A percentile compares a stretch with the other conserved stretches of the same genome.
Evolutionary conservation across 2,329 filamentous ascomycete genomes (phyloP).

Genomic region (Alternaria sp.): DNA sequence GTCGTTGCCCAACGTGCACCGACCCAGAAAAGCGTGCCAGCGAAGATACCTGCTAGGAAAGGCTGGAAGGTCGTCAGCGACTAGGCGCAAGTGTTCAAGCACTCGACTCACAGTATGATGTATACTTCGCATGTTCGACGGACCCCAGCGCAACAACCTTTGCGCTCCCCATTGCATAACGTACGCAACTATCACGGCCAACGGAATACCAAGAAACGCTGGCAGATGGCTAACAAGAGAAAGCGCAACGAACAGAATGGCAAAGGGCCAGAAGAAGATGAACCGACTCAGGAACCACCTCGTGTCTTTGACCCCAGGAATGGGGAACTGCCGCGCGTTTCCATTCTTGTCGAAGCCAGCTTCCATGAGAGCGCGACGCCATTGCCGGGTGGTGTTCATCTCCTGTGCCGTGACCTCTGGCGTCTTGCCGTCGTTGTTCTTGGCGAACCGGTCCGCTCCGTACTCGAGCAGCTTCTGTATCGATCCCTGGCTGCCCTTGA

Average conservation of each 20-base stretch:
- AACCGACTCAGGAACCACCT: constrained; percentile 81
- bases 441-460: constrained; percentile 89
- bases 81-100: background rate
- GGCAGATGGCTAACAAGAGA: constrained; percentile 76
- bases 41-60: constrained; percentile 92
- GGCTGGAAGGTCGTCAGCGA: constrained; percentile 61
- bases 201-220: constrained; percentile 76
- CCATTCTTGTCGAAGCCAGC: constrained; percentile 83
- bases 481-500: constrained; percentile 88
- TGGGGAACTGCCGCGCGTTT: constrained; percentile 74
- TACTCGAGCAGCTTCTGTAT: constrained; percentile 96
- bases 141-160: constrained; percentile 80
- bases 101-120: constrained; percentile 76
- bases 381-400: constrained; percentile 83
- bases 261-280: constrained; percentile 87
- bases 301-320: constrained; percentile 78
- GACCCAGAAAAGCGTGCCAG: constrained; percentile 81
- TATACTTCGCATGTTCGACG: constrained; percentile 84
- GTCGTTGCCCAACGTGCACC: constrained; percentile 76
- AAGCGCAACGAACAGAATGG: constrained; percentile 73
- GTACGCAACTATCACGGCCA: constrained; percentile 70
- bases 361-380: constrained; percentile 82
- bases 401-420: constrained; percentile 84
- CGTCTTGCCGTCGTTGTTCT: constrained; percentile 89
- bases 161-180: constrained; percentile 78